Percentiles rank a stretch among this genome's conserved stretches.
These are phyloP conservation scores for Austroboletus festivus DNA, from an alignment of 768 basidiomycete species.

Conservation along the genomic window DNA sequence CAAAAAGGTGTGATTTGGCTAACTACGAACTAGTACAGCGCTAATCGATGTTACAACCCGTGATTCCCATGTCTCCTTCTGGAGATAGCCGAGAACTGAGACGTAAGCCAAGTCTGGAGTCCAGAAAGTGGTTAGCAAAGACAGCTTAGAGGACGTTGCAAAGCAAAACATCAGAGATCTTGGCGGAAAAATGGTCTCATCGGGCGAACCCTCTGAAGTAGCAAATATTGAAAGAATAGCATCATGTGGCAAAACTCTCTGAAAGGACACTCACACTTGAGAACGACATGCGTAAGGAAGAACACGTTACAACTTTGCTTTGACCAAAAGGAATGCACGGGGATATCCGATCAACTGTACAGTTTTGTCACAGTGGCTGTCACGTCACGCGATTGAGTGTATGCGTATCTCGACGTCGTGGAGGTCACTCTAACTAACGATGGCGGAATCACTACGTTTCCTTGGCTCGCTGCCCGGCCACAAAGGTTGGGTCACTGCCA, in stretches of 20 bases:
- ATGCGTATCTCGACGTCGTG: slow-evolving; percentile 22
- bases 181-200: slow-evolving; percentile 67
- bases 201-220: slow-evolving; percentile 59
- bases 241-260: slow-evolving; percentile 34
- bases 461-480: slow-evolving; percentile 90
- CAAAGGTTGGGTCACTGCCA: slow-evolving; percentile 98
- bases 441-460: slow-evolving; percentile 86
- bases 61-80: background rate
- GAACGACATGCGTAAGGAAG: background rate
- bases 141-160: background rate
- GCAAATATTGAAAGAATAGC: slow-evolving; percentile 58
- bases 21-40: background rate
- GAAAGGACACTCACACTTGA: slow-evolving; percentile 18
- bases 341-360: slow-evolving; percentile 48
- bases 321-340: slow-evolving; percentile 14
- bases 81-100: background rate
- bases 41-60: background rate
- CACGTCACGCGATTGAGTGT: slow-evolving; percentile 37
- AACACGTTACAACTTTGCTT: too few relatives aligned
- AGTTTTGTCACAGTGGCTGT: slow-evolving; percentile 67
- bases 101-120: background rate
- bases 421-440: slow-evolving; percentile 34
- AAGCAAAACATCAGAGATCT: slow-evolving; percentile 57
- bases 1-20: background rate
- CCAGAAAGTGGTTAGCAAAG: slow-evolving; percentile 7